Percentiles rank a stretch among this genome's conserved stretches.
These are phyloP conservation scores for Cicer chorassanicum DNA, from an alignment of 306 rosid species.

Conservation along the genomic window DNA sequence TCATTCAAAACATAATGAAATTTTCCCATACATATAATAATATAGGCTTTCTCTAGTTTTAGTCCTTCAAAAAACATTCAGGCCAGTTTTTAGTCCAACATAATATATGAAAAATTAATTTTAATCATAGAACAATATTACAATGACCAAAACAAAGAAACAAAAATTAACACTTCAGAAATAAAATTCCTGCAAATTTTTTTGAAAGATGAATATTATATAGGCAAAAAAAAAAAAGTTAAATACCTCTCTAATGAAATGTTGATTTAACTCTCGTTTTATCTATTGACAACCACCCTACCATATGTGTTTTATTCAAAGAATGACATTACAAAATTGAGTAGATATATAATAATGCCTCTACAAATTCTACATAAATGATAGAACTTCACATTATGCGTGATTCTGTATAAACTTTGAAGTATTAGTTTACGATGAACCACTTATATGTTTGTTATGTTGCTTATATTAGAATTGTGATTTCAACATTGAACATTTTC, in stretches of 20 bases:
- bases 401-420: too few species aligned
- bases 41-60: too few species aligned
- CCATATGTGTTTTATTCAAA: conserved; percentile 1
- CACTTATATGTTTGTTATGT: background rate
- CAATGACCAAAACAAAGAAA: background rate
- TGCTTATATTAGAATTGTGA: background rate
- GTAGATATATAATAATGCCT: background rate
- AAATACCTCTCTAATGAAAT: background rate
- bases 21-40: too few species aligned
- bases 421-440: too few species aligned
- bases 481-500: conserved; percentile 45
- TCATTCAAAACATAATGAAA: too few species aligned
- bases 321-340: conserved; percentile 27
- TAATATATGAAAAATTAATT: too few species aligned
- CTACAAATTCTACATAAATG: background rate
- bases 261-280: background rate
- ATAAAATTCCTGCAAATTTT: too few species aligned
- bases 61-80: too few species aligned
- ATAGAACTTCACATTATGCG: background rate
- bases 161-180: too few species aligned
- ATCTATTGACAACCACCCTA: background rate
- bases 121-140: background rate
- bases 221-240: background rate
- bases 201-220: too few species aligned
- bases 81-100: too few species aligned